These are phyloP conservation scores for Termitomyces sp. DNA, from an alignment of 768 basidiomycete species.

Conservation along the genomic window DNA sequence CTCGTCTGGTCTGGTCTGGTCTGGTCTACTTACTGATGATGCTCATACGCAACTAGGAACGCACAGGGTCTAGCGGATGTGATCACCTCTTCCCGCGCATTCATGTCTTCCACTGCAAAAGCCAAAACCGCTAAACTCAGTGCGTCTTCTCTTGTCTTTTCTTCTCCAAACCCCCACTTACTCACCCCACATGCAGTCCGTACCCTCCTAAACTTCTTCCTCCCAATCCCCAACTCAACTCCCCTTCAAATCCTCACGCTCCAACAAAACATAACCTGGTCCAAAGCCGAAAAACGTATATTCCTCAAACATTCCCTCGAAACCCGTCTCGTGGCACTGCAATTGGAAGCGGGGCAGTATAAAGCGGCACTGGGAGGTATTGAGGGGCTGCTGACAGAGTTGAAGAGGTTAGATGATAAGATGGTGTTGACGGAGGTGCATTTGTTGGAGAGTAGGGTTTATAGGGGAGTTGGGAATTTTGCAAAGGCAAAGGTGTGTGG, in stretches of 20 bases:
- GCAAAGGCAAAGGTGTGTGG: constrained; percentile 79
- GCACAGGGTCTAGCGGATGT: constrained; percentile 82
- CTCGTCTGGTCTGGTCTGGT: no score
- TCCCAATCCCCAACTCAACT: constrained; percentile 69
- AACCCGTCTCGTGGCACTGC: constrained; percentile 80
- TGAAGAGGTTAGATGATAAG: constrained; percentile 94
- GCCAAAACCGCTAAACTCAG: constrained; percentile 97
- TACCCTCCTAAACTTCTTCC: constrained; percentile 90
- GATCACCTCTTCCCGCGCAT: constrained; percentile 77
- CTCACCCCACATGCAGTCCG: constrained; percentile 55
- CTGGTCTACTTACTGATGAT: no score
- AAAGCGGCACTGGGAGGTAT: constrained; percentile 80
- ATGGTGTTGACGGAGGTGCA: constrained; percentile 97
- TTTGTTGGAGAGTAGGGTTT: constrained; percentile 88
- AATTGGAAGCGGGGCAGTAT: constrained; percentile 75
- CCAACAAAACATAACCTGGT: constrained; percentile 90
- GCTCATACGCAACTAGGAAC: no score
- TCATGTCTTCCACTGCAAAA: constrained; percentile 94
- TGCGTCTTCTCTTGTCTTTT: constrained; percentile 33
- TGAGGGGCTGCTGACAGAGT: constrained; percentile 84
- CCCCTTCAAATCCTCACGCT: constrained; percentile 82
- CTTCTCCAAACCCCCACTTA: neutral
- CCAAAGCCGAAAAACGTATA: constrained; percentile 86
- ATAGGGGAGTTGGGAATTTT: constrained; percentile 86
- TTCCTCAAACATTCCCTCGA: constrained; percentile 95